Evolutionary conservation across 139 green algal species (phyloP).

Genomic region (Gonium pectorale): DNA sequence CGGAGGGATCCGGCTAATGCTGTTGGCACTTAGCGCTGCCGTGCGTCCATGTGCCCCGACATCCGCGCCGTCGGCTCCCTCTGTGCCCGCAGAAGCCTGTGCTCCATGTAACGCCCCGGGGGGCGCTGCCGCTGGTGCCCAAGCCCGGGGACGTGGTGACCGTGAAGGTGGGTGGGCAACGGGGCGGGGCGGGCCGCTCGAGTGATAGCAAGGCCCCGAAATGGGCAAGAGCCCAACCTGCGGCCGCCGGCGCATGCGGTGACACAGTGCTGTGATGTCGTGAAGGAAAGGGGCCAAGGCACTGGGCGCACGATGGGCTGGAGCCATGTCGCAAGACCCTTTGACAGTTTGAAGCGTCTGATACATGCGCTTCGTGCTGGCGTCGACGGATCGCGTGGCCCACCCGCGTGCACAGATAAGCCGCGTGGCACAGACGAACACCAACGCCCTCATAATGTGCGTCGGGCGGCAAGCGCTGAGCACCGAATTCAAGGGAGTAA

Average conservation of each 20-base stretch:
- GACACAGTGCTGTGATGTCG: no score
- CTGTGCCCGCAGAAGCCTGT: conserved; percentile 35
- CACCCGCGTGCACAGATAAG: conserved; percentile 55
- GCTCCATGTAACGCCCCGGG: conserved; percentile 48
- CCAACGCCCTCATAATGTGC: conserved; percentile 69
- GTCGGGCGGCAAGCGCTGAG: conserved; percentile 69
- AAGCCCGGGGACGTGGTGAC: conserved; percentile 60
- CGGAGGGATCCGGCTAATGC: no score
- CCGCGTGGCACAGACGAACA: conserved; percentile 46
- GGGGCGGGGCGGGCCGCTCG: not conserved
- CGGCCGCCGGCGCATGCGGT: no score
- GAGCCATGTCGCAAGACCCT: no score
- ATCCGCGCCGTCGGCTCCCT: not conserved
- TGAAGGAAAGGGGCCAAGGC: no score
- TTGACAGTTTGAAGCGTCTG: no score
- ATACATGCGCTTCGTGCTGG: no score
- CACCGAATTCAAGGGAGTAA: conserved; percentile 76
- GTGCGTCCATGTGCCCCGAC: not conserved
- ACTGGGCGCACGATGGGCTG: no score
- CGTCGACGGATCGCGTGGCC: no score
- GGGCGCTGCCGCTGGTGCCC: conserved; percentile 49
- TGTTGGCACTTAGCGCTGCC: no score
- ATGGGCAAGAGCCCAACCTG: no score
- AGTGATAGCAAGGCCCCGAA: no score
- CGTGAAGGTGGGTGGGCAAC: conserved; percentile 28